These are phyloP conservation scores for Citrus mangshanensis DNA, from an alignment of 345 rosid genomes.

Conservation along the genomic window DNA sequence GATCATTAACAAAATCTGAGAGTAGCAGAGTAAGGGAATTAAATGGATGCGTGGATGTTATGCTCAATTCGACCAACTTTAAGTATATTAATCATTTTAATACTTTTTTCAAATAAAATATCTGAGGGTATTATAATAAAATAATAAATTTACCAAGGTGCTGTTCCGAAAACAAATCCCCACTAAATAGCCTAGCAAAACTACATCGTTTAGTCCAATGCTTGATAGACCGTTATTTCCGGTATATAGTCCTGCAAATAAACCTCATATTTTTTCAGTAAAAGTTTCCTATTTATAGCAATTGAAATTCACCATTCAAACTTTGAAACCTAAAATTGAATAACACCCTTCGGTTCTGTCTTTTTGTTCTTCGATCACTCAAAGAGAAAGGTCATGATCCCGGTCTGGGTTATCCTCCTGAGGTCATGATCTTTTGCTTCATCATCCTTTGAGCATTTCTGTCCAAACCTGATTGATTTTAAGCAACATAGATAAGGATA, in stretches of 20 bases:
- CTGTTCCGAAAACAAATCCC: background rate
- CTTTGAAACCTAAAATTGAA: conserved; percentile 25
- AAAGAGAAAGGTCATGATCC: conserved; percentile 44
- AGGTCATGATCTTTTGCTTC: conserved; percentile 52
- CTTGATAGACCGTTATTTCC: conserved; percentile 51
- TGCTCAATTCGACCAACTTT: no score
- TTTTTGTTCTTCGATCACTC: conserved; percentile 8
- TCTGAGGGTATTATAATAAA: background rate
- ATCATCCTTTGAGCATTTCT: conserved; percentile 9
- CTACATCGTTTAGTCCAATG: conserved; percentile 1
- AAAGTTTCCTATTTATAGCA: conserved; percentile 26
- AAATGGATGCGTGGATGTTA: background rate
- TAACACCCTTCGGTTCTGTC: conserved; percentile 17
- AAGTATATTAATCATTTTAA: no score
- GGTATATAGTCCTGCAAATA: conserved; percentile 22
- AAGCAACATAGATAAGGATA: background rate
- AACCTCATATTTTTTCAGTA: conserved; percentile 20
- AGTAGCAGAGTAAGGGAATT: background rate
- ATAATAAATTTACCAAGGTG: background rate
- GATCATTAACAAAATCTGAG: background rate
- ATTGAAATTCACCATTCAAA: conserved; percentile 28
- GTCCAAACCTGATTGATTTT: background rate
- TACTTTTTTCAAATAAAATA: no score
- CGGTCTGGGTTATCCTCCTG: conserved; percentile 27
- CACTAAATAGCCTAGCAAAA: background rate